Evolutionary conservation across 768 basidiomycete genomes (phyloP), one percentile per base, ranked within the genome.

Genomic region (Rhodotorula sphaerocarpa): DNA sequence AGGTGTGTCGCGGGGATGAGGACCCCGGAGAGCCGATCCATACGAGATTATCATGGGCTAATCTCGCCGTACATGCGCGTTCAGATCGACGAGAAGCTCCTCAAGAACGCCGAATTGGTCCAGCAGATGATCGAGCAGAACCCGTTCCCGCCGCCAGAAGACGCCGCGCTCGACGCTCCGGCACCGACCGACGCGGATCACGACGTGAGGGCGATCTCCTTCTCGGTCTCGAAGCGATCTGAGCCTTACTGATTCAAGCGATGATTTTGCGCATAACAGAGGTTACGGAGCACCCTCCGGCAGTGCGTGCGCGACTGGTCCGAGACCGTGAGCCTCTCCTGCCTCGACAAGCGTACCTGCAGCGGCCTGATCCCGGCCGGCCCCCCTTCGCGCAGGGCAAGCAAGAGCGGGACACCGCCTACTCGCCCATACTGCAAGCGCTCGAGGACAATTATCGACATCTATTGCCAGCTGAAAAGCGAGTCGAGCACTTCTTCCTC

Each of bases 251-350:
- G 70, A 75, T 10, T 18, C 18, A 47, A 11, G 5, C 3, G 21
- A 23, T 9, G 14, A 20, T 3, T n/a, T n/a, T n/a, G n/a, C n/a
- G n/a, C n/a, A n/a, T n/a, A n/a, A n/a, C 90, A 95, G 73, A 92
- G 93, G 73, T 78, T 97, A 44, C 78, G 90, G 61, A 91, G 89
- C 71, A 93, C 91, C 0, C 75, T 96, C 43, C 89, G 93, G 72
- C 90, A 93, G 70, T 86, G 93, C 55, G 90, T 90, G 15, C 81
- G 91, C 18, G 91, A 97, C 72, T 97, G 92, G 91, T 88, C 86
- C 63, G 81, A 79, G 66, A 86, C 89, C 78, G 88, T 90, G 44
- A 47, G 76, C 70, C 9, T 21, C 7, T n/a, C 16, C 6, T 15
- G n/a, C n/a, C n/a, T n/a, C n/a, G n/a, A n/a, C n/a, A n/a, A n/a